These are phyloP conservation scores for Cutaneotrichosporon spelunceum DNA, from an alignment of 1,284 basidiomycete genomes.

Conservation along the genomic window DNA sequence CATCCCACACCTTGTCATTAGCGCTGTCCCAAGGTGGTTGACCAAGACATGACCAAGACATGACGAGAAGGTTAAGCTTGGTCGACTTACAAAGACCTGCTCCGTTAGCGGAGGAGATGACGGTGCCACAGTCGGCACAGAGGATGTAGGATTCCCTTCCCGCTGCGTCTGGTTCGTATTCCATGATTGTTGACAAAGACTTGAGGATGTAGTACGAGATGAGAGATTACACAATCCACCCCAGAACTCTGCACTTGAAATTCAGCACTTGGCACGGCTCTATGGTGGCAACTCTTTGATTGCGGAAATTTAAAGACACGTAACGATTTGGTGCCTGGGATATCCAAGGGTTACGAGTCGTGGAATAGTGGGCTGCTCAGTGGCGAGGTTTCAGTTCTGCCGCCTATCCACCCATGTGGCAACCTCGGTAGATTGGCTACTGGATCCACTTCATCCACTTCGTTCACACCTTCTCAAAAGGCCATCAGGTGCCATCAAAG, in stretches of 20 bases:
- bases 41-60: conserved; percentile 60
- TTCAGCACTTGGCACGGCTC: not conserved
- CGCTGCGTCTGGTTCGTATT: conserved; percentile 46
- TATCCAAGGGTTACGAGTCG: no score
- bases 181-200: conserved; percentile 30
- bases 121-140: conserved; percentile 63
- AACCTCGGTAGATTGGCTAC: no score
- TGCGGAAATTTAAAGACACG: not conserved
- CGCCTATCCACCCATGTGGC: no score
- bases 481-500: not conserved
- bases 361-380: no score
- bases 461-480: no score
- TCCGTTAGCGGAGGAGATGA: conserved; percentile 79
- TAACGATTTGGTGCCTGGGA: not conserved
- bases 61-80: not conserved
- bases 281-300: not conserved
- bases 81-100: conserved; percentile 74
- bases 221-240: not conserved
- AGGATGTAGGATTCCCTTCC: conserved; percentile 50
- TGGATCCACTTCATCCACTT: not conserved
- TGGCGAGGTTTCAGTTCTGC: no score
- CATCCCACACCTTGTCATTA: conserved; percentile 37
- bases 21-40: not conserved
- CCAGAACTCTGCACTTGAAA: no score
- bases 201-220: not conserved